Conservation (phyloP, 805 yeast species). For the Spathaspora boniae region DNA sequence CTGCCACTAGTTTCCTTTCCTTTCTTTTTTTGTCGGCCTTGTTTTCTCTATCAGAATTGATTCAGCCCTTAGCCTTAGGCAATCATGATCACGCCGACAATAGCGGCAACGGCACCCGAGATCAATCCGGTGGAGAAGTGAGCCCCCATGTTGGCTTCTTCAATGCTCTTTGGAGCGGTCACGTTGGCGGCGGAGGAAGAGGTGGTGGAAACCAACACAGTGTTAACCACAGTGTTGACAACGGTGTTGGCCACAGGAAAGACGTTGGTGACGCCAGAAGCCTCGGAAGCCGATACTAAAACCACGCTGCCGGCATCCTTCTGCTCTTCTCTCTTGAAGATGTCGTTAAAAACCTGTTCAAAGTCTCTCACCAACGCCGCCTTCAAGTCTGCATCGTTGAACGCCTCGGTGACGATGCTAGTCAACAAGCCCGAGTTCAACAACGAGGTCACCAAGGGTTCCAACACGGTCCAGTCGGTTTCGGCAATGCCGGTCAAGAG, state of each 20-base stretch:
- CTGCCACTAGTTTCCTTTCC: no score
- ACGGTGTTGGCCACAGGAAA: background rate
- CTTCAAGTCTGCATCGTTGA: conserved; percentile 18
- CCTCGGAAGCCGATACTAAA: conserved; percentile 4
- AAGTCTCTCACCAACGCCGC: conserved; percentile 19
- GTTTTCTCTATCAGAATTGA: no score
- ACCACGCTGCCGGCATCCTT: no score
- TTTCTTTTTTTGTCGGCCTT: background rate
- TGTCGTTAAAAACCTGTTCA: conserved; percentile 18
- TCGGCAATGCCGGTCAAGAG: conserved; percentile 9
- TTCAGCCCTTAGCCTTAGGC: background rate
- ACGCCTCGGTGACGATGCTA: conserved; percentile 20
- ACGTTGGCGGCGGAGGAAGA: conserved; percentile 9
- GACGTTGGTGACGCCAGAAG: conserved; percentile 6
- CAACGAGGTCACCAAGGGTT: conserved; percentile 19
- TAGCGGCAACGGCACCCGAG: conserved; percentile 4
- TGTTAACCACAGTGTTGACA: no score
- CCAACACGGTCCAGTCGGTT: conserved; percentile 16
- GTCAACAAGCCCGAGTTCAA: conserved; percentile 22
- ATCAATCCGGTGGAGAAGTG: conserved; percentile 1
- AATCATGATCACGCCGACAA: conserved; percentile 2
- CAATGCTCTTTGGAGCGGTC: conserved; percentile 1
- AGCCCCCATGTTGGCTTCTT: background rate
- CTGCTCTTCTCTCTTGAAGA: conserved; percentile 9
- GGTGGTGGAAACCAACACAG: conserved; percentile 2